phyloP scores from a whole-genome alignment of 176 grass and related monocot genomes.

The Calamus simplicifolius region DNA sequence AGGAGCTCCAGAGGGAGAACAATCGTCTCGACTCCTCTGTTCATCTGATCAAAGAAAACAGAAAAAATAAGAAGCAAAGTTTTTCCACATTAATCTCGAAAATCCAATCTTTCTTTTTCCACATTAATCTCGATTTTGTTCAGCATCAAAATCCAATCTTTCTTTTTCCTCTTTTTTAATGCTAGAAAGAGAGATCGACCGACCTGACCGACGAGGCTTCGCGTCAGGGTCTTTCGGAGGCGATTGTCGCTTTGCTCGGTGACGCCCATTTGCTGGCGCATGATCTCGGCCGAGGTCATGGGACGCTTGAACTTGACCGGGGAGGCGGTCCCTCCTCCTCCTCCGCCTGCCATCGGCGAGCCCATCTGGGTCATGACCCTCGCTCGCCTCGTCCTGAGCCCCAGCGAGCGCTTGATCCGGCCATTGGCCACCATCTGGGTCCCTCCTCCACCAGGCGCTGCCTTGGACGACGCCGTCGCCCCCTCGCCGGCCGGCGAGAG shows the following conservation, averaged over 20 bases:
- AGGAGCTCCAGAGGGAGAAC: slow-evolving; percentile 62
- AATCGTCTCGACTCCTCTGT: slow-evolving; percentile 29
- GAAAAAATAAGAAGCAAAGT: not conserved
- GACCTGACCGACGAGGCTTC: slow-evolving; percentile 5
- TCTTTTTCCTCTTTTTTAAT: too few species aligned
- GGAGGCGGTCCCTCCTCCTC: not conserved
- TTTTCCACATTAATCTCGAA: not conserved
- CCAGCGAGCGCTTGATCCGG: slow-evolving; percentile 43
- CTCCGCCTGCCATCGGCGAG: slow-evolving; percentile 4
- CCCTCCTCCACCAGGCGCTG: not conserved
- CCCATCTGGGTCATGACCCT: slow-evolving; percentile 25
- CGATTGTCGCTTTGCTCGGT: slow-evolving; percentile 25
- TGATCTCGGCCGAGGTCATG: slow-evolving; percentile 54
- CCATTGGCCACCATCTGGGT: slow-evolving; percentile 32
- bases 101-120: too few species aligned
- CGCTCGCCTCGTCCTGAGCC: slow-evolving; percentile 33
- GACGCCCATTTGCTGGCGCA: slow-evolving; percentile 44
- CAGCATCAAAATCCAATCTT: too few species aligned
- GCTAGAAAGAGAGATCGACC: not conserved
- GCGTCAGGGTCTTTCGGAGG: slow-evolving; percentile 12
- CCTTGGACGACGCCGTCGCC: not conserved
- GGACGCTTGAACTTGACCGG: not conserved
- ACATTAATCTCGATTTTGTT: too few species aligned
- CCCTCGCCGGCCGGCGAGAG: not conserved
- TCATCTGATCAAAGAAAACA: slow-evolving; percentile 28